Percentiles rank a stretch among this genome's conserved stretches.
These are phyloP conservation scores for Suillus americanus DNA, from an alignment of 768 basidiomycete genomes.

Conservation along the genomic window DNA sequence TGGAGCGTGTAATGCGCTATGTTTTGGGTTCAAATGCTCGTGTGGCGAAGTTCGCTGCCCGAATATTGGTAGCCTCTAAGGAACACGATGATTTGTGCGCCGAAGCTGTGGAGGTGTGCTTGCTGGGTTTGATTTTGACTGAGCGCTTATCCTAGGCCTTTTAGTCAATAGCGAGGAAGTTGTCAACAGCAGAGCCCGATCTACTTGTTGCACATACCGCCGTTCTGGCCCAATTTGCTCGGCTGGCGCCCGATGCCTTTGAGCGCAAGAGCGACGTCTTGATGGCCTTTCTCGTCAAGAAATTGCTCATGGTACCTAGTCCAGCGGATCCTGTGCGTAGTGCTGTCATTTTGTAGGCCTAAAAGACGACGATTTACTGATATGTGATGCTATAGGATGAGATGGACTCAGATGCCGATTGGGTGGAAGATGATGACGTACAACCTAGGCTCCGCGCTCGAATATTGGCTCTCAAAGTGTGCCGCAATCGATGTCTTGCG, in stretches of 20 bases:
- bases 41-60: constrained; percentile 84
- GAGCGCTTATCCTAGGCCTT: not conserved
- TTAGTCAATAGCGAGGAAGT: constrained; percentile 57
- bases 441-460: constrained; percentile 63
- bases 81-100: constrained; percentile 49
- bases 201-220: constrained; percentile 64
- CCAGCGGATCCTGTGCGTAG: constrained; percentile 45
- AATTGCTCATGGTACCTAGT: constrained; percentile 61
- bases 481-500: constrained; percentile 76
- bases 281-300: constrained; percentile 68
- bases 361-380: not conserved
- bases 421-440: constrained; percentile 71
- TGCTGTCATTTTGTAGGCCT: not conserved
- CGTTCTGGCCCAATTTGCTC: constrained; percentile 73
- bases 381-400: constrained; percentile 40
- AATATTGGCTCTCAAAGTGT: constrained; percentile 75
- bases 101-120: constrained; percentile 63
- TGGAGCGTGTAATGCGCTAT: constrained; percentile 62
- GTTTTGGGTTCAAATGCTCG: constrained; percentile 58
- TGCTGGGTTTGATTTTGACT: not conserved
- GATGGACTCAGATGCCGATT: constrained; percentile 67
- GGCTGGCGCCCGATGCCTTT: constrained; percentile 67
- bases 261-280: constrained; percentile 78
- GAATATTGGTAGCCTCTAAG: constrained; percentile 63
- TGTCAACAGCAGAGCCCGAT: constrained; percentile 49